Evolutionary conservation across 1,139 yeast genomes (phyloP).

Genomic region (Lodderomyces jiufengensis): DNA sequence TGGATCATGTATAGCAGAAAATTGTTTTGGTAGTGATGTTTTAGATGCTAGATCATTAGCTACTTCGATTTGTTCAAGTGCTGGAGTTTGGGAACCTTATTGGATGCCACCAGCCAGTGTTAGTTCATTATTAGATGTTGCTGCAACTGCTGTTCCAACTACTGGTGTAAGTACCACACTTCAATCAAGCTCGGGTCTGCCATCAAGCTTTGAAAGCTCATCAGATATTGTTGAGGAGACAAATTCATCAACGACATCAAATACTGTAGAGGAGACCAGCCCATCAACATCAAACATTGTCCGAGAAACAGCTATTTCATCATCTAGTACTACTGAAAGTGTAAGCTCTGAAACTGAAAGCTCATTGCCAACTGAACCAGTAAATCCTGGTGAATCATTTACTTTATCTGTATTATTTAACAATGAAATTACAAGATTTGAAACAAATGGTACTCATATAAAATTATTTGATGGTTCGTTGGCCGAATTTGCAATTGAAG

Average conservation of each 20-base stretch:
- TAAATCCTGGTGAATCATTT: conserved; percentile 21
- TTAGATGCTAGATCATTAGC: conserved; percentile 38
- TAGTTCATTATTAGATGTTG: conserved; percentile 28
- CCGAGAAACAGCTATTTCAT: no score
- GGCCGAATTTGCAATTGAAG: conserved; percentile 2
- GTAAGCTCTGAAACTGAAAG: no score
- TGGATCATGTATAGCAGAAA: conserved; percentile 27
- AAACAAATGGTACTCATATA: conserved; percentile 5
- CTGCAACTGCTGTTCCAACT: conserved; percentile 18
- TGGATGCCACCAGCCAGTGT: conserved; percentile 39
- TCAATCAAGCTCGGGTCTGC: no score
- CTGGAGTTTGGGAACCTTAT: conserved; percentile 38
- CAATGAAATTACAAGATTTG: conserved; percentile 1
- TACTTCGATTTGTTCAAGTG: conserved; percentile 36
- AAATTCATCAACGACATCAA: no score
- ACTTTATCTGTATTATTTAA: conserved; percentile 17
- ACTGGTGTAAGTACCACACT: conserved; percentile 2
- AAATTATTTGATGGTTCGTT: conserved; percentile 5
- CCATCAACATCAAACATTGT: no score
- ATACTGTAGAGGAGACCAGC: no score
- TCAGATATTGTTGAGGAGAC: no score
- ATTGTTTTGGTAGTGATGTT: conserved; percentile 35
- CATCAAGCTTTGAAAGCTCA: no score
- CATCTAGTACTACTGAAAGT: no score
- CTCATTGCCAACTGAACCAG: not conserved